These are phyloP conservation scores for Xylaria sp. DNA, from an alignment of 2,329 filamentous ascomycete species.

Conservation along the genomic window DNA sequence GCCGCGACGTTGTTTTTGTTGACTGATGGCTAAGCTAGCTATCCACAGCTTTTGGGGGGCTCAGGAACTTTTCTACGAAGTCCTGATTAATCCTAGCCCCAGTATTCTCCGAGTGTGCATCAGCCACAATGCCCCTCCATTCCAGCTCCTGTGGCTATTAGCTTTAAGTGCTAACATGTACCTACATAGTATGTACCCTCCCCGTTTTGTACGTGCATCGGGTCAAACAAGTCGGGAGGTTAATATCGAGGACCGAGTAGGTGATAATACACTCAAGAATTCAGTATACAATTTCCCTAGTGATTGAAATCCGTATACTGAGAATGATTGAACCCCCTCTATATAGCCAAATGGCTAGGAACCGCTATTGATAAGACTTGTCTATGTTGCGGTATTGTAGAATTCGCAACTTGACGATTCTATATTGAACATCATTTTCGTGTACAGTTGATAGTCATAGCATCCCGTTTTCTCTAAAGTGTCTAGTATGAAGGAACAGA, in stretches of 20 bases:
- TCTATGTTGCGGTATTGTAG: not conserved
- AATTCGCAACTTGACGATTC: not conserved
- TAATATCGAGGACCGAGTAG: not conserved
- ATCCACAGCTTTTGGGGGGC: conserved; percentile 32
- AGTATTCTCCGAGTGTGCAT: conserved; percentile 33
- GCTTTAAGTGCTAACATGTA: not conserved
- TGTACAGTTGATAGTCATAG: not conserved
- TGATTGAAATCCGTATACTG: not conserved
- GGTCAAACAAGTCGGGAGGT: not conserved
- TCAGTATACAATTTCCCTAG: not conserved
- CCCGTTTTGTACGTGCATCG: not conserved
- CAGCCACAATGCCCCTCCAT: conserved; percentile 42
- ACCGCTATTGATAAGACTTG: too few species aligned
- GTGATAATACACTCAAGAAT: not conserved
- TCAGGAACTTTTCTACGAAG: conserved; percentile 50
- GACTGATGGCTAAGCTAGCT: conserved; percentile 36
- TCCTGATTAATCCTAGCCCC: conserved; percentile 43
- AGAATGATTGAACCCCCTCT: not conserved
- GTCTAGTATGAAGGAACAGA: not conserved
- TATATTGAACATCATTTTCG: too few species aligned
- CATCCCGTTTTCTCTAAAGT: not conserved
- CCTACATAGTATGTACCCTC: not conserved
- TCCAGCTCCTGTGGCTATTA: conserved; percentile 26
- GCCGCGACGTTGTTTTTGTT: conserved; percentile 41
- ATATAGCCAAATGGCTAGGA: not conserved